Evolutionary conservation across 108 stramenopile species (phyloP).

Genomic region (Pseudonitzschia multistriata): DNA sequence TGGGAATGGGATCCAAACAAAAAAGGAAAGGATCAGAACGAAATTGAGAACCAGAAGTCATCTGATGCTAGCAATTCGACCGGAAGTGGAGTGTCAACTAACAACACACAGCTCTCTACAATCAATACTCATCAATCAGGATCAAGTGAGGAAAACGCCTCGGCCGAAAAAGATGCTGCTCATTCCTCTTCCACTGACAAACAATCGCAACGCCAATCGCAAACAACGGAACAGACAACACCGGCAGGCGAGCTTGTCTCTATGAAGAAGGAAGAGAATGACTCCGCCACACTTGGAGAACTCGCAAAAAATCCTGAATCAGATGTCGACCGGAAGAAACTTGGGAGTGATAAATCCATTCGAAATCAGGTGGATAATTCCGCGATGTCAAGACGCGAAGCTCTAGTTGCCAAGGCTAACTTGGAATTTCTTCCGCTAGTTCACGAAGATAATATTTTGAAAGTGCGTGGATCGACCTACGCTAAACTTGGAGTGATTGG

Average conservation of each 20-base stretch:
- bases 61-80: constrained; percentile 19
- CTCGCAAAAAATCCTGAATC: neutral
- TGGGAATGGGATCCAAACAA: constrained; percentile 77
- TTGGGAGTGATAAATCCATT: neutral
- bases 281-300: neutral
- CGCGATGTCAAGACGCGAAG: constrained; percentile 15
- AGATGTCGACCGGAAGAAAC: neutral
- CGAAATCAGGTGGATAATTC: constrained; percentile 9
- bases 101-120: neutral
- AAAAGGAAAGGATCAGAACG: constrained; percentile 21
- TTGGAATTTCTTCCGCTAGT: constrained; percentile 75
- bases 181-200: neutral
- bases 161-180: neutral
- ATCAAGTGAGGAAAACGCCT: neutral
- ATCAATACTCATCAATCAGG: constrained; percentile 6
- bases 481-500: constrained; percentile 94
- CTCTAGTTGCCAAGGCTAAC: constrained; percentile 24
- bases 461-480: constrained; percentile 79
- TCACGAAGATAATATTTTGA: constrained; percentile 75
- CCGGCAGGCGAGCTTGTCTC: neutral
- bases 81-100: constrained; percentile 1
- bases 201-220: neutral
- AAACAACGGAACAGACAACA: neutral
- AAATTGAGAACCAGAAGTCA: constrained; percentile 4
- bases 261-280: neutral